Evolutionary conservation across 148 eudicot genomes (phyloP), one percentile per base, ranked within the genome.

Genomic region (Cornus kousa): DNA sequence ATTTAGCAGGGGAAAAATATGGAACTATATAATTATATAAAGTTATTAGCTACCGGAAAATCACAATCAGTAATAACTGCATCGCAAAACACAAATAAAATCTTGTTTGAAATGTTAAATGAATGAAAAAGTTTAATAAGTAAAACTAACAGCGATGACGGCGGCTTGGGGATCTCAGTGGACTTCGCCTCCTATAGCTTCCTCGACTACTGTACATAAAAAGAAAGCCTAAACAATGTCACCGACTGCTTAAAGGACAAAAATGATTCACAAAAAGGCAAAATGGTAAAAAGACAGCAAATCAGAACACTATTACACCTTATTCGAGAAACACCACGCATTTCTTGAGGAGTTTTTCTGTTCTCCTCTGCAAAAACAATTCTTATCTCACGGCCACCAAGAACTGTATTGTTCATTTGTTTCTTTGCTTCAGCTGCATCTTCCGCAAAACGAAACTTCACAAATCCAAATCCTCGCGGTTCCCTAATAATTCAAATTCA

Each of bases 391-490:
- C 97, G 93, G 28, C 98, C 98, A 76, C 93, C 98, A 83, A 94
- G 83, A 37, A 89, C 79, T 13, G 88, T 83, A 74, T 83, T 81
- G 77, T 92, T 86, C 73, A 94, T 82, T 19, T 86, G 87, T 68
- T 87, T 87, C 81, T 92, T 92, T 22, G 98, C 97, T 73, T 89
- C 90, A 72, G 94, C 92, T 32, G 98, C 97, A 87, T 94, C 98
- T 84, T 92, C 97, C 67, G 95, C 87, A 83, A 85, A 75, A 73
- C 90, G 98, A 65, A 89, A 94, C 85, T 94, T 94, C 79, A 94
- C 98, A 84, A 94, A 94, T 72, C 93, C 98, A 87, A 94, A 92
- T 24, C 98, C 98, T 28, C 98, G 91, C 67, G 98, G 90, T 76
- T 94, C 95, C 87, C 98, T 94, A 78, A 73, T 75, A 79, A 66